Evolutionary conservation across 108 stramenopile genomes (phyloP).

Genomic region (Cyclotella cryptica): DNA sequence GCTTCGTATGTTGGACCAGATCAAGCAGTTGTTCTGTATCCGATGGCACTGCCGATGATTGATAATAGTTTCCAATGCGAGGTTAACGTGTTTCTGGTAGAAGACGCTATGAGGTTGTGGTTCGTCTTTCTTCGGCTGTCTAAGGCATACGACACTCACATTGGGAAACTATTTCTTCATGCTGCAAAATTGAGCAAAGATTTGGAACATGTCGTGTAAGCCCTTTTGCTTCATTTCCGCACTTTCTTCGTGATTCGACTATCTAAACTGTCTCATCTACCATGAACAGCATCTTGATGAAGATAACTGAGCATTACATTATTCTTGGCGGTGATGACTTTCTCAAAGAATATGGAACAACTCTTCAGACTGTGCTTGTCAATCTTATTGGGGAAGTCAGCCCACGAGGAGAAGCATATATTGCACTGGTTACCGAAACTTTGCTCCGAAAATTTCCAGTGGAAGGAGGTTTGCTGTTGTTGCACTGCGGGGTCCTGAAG

Average conservation of each 20-base stretch:
- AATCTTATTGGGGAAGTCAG: constrained; percentile 48
- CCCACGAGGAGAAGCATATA: constrained; percentile 48
- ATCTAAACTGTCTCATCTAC: neutral
- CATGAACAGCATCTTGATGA: constrained; percentile 37
- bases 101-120: constrained; percentile 47
- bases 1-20: constrained; percentile 43
- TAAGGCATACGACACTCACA: constrained; percentile 21
- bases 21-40: constrained; percentile 36
- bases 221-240: neutral
- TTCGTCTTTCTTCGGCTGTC: constrained; percentile 45
- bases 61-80: constrained; percentile 47
- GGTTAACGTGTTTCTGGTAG: constrained; percentile 47
- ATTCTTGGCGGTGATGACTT: constrained; percentile 44
- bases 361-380: constrained; percentile 38
- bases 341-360: constrained; percentile 39
- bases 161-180: constrained; percentile 43
- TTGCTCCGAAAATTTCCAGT: constrained; percentile 35
- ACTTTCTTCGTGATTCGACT: neutral
- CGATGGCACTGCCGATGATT: constrained; percentile 52
- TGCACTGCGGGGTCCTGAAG: constrained; percentile 27
- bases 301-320: constrained; percentile 53
- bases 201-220: constrained; percentile 58
- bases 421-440: constrained; percentile 45
- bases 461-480: constrained; percentile 39
- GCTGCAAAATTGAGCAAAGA: constrained; percentile 41